Percentiles rank a stretch among this genome's conserved stretches.
Evolutionary conservation across 2,329 filamentous ascomycete genomes (phyloP).

Genomic region (Leptosphaerulina australis): DNA sequence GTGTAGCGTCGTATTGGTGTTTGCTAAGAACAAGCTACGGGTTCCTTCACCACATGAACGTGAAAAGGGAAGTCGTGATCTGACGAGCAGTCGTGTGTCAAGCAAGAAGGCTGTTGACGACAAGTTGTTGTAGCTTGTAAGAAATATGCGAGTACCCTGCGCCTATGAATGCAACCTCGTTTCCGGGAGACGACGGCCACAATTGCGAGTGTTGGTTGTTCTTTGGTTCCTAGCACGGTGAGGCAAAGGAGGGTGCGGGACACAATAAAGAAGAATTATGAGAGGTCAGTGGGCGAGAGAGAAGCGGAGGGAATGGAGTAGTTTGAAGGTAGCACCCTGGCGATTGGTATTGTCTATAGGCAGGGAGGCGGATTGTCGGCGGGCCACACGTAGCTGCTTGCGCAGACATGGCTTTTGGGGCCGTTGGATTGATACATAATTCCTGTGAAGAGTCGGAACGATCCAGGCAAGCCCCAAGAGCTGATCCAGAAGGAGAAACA

Average conservation of each 20-base stretch:
- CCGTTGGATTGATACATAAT: constrained; percentile 50
- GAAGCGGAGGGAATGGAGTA: constrained; percentile 17
- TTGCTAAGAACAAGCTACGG: constrained; percentile 22
- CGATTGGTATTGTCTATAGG: constrained; percentile 16
- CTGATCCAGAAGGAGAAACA: constrained; percentile 49
- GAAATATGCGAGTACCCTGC: constrained; percentile 35
- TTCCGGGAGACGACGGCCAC: constrained; percentile 30
- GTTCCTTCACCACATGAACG: constrained; percentile 12
- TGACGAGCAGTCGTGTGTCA: constrained; percentile 23
- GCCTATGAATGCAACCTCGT: constrained; percentile 41
- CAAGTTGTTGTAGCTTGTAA: constrained; percentile 21
- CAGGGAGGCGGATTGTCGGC: constrained; percentile 32
- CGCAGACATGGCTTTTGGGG: constrained; percentile 45
- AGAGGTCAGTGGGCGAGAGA: constrained; percentile 14
- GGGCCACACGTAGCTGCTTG: constrained; percentile 37
- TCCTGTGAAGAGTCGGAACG: constrained; percentile 47
- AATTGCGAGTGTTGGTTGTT: constrained; percentile 15
- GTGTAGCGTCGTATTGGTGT: constrained; percentile 17
- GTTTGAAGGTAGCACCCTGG: constrained; percentile 6
- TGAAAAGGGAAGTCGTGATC: constrained; percentile 19
- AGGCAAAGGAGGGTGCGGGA: constrained; percentile 27
- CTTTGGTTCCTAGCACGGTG: constrained; percentile 13
- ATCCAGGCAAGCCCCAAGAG: constrained; percentile 49
- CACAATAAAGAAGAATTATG: constrained; percentile 27
- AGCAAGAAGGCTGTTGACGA: constrained; percentile 46